Evolutionary conservation across 352 stramenopile species (phyloP).

Genomic region (Phytophthora idaei): DNA sequence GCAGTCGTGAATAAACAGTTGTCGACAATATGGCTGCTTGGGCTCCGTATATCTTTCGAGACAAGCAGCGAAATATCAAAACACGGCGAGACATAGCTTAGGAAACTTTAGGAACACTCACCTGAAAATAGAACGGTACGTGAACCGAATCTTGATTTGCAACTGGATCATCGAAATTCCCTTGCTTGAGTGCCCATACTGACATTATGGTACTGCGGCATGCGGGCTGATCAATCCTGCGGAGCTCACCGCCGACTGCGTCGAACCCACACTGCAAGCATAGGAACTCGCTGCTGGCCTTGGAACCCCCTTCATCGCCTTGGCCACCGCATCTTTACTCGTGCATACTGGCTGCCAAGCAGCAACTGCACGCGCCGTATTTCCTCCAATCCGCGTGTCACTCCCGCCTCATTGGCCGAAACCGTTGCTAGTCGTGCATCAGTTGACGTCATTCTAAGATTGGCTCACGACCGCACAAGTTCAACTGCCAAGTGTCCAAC

Average conservation of each 20-base stretch:
- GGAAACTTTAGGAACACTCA: too few relatives aligned
- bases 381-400: constrained; percentile 14
- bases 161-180: constrained; percentile 5
- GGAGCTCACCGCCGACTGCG: neutral
- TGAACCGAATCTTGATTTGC: neutral
- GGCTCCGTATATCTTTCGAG: constrained; percentile 10
- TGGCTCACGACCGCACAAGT: constrained; percentile 29
- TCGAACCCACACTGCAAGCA: constrained; percentile 16
- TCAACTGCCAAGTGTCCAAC: constrained; percentile 7
- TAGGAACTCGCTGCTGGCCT: constrained; percentile 3
- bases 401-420: constrained; percentile 10
- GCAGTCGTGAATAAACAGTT: neutral
- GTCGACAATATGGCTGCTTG: constrained; percentile 8
- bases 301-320: constrained; percentile 3
- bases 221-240: neutral
- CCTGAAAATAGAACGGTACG: too few relatives aligned
- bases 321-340: constrained; percentile 13
- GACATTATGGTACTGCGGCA: neutral
- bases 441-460: constrained; percentile 15
- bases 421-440: neutral
- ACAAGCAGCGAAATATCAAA: constrained; percentile 11
- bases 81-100: neutral
- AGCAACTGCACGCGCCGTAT: constrained; percentile 4
- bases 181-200: constrained; percentile 7
- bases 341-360: constrained; percentile 22